phyloP scores from a whole-genome alignment of 2,329 filamentous ascomycete species.

The Nannizziopsis barbatae region DNA sequence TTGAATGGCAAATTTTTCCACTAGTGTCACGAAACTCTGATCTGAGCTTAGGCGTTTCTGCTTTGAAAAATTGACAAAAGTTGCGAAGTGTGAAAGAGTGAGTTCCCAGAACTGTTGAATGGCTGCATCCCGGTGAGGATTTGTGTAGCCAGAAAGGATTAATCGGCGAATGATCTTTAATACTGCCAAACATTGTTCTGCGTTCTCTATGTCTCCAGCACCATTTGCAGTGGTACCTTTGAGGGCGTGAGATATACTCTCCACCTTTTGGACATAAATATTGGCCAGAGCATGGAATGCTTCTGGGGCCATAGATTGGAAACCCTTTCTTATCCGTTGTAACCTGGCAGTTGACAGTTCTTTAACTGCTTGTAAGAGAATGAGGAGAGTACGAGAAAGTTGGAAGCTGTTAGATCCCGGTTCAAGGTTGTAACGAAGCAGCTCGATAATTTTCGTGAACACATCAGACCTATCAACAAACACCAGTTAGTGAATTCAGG shows the following conservation, averaged over 20 bases:
- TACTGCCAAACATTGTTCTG: slow-evolving; percentile 65
- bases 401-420: slow-evolving; percentile 50
- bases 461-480: slow-evolving; percentile 36
- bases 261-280: slow-evolving; percentile 65
- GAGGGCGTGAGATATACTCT: slow-evolving; percentile 55
- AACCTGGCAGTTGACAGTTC: slow-evolving; percentile 75
- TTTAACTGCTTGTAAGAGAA: slow-evolving; percentile 78
- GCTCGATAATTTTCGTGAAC: slow-evolving; percentile 45
- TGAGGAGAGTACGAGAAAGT: slow-evolving; percentile 60
- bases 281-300: slow-evolving; percentile 67
- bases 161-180: slow-evolving; percentile 73
- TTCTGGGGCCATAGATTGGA: slow-evolving; percentile 71
- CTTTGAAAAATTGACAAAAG: slow-evolving; percentile 56
- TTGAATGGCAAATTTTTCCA: slow-evolving; percentile 82
- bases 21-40: slow-evolving; percentile 44
- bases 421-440: slow-evolving; percentile 48
- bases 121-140: slow-evolving; percentile 65
- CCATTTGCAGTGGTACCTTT: slow-evolving; percentile 48
- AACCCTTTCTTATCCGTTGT: slow-evolving; percentile 58
- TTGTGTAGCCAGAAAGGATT: slow-evolving; percentile 69
- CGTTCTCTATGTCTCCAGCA: slow-evolving; percentile 48
- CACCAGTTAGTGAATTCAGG: slow-evolving; percentile 3
- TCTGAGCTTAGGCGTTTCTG: slow-evolving; percentile 45
- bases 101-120: slow-evolving; percentile 72
- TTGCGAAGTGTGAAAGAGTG: slow-evolving; percentile 65